Percentiles rank a stretch among this genome's conserved stretches.
phyloP scores from a whole-genome alignment of 129 eudicot genomes.

The Flaveria robusta region DNA sequence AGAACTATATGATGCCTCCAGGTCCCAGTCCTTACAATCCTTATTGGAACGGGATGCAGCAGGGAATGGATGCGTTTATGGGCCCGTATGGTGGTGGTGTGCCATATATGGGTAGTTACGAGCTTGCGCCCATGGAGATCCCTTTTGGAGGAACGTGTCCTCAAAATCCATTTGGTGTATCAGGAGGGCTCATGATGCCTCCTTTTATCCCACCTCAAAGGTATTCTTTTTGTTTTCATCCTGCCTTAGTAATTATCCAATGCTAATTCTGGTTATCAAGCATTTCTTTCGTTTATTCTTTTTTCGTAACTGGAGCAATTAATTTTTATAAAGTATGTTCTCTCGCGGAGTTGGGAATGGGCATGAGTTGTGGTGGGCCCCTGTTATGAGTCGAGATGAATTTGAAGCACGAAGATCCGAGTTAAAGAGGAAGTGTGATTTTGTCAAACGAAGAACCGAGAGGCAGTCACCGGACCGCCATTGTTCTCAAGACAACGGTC shows the following conservation, averaged over 20 bases:
- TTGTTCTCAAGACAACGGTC: conserved; percentile 47
- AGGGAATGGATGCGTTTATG: conserved; percentile 64
- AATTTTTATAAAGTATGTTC: conserved; percentile 1
- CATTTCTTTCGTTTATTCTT: background rate
- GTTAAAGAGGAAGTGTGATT: conserved; percentile 69
- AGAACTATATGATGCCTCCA: conserved; percentile 75
- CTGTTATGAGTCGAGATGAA: conserved; percentile 74
- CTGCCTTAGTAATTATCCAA: background rate
- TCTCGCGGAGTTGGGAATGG: conserved; percentile 78
- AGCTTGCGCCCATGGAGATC: conserved; percentile 67
- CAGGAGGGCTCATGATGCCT: conserved; percentile 66
- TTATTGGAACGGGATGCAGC: conserved; percentile 71
- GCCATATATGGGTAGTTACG: conserved; percentile 76
- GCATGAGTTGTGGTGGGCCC: conserved; percentile 76
- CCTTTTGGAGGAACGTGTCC: conserved; percentile 70
- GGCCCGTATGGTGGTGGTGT: conserved; percentile 60
- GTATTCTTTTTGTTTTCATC: conserved; percentile 36
- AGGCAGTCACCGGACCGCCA: conserved; percentile 55
- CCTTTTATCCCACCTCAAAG: conserved; percentile 79
- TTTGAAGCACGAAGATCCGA: conserved; percentile 95
- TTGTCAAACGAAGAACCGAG: conserved; percentile 74
- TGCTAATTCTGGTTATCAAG: background rate
- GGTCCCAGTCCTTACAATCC: conserved; percentile 75
- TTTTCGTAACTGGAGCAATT: background rate
- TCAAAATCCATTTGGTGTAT: conserved; percentile 72